Evolutionary conservation across 2,329 filamentous ascomycete genomes (phyloP).

Genomic region (Phaeosphaeriaceae sp.): DNA sequence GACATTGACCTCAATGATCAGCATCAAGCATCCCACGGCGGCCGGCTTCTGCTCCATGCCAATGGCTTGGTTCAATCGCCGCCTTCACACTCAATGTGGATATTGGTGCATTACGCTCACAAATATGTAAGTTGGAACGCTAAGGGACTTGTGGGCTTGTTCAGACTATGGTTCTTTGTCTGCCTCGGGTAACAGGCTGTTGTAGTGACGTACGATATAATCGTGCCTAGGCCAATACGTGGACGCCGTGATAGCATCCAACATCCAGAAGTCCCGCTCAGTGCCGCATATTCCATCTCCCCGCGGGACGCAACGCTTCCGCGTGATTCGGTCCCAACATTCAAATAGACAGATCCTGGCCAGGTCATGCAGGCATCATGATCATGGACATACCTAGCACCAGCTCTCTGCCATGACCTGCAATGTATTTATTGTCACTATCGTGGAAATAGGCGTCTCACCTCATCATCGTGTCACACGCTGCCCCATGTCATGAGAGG

Average conservation of each 20-base stretch:
- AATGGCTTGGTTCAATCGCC: background rate
- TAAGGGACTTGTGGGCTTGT: too few species aligned
- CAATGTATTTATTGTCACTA: too few species aligned
- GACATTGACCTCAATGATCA: too few species aligned
- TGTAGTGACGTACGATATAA: constrained; percentile 18
- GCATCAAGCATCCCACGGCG: background rate
- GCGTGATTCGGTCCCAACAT: constrained; percentile 20
- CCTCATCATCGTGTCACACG: constrained; percentile 15
- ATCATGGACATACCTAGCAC: constrained; percentile 1
- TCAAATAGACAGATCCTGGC: constrained; percentile 7
- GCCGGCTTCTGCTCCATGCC: background rate
- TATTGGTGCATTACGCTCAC: background rate
- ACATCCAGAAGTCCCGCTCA: constrained; percentile 5
- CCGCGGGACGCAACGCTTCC: constrained; percentile 20
- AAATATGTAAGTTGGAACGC: too few species aligned
- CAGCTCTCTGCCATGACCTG: too few species aligned
- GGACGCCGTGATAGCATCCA: background rate
- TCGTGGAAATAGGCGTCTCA: constrained; percentile 7
- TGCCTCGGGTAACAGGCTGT: too few species aligned
- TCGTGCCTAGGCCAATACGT: constrained; percentile 9
- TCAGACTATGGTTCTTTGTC: background rate
- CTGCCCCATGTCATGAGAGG: constrained; percentile 1
- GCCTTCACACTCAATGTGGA: background rate
- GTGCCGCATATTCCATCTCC: constrained; percentile 12
- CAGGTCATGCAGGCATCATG: constrained; percentile 10